phyloP scores from a whole-genome alignment of 177 flowering plant genomes.

The Telopea speciosissima region DNA sequence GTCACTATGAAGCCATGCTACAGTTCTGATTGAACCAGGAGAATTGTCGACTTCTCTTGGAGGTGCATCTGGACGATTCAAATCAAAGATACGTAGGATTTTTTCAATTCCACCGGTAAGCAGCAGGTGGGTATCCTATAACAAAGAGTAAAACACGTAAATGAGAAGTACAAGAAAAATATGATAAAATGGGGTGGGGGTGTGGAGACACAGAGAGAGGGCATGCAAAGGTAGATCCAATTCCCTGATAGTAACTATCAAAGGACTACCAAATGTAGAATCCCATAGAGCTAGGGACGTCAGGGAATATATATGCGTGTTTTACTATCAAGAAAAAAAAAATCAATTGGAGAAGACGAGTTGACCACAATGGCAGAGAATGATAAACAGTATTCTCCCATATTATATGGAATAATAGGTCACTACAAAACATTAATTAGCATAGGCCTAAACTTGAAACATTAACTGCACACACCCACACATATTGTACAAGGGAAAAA shows the following conservation, averaged over 20 bases:
- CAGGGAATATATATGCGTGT: neutral
- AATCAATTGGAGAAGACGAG: neutral
- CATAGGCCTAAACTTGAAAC: neutral
- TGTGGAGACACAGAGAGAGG: neutral
- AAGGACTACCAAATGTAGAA: neutral
- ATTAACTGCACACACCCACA: neutral
- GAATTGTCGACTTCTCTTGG: slow-evolving; percentile 93
- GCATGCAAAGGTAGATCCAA: neutral
- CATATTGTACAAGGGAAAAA: neutral
- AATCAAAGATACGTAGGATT: slow-evolving; percentile 77
- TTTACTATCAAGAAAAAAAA: neutral
- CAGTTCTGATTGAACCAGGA: slow-evolving; percentile 93
- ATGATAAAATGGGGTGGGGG: neutral
- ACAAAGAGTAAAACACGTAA: slow-evolving; percentile 5
- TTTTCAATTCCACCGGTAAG: slow-evolving; percentile 96
- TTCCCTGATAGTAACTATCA: neutral
- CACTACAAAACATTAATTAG: neutral
- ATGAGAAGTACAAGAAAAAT: slow-evolving; percentile 3
- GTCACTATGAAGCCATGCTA: slow-evolving; percentile 96
- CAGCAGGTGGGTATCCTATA: slow-evolving; percentile 73
- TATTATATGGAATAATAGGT: neutral
- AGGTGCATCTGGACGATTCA: slow-evolving; percentile 89
- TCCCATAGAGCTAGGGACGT: neutral
- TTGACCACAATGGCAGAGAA: neutral
- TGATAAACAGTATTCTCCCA: neutral